Evolutionary conservation across 345 rosid genomes (phyloP).

Genomic region (Brassica carinata): DNA sequence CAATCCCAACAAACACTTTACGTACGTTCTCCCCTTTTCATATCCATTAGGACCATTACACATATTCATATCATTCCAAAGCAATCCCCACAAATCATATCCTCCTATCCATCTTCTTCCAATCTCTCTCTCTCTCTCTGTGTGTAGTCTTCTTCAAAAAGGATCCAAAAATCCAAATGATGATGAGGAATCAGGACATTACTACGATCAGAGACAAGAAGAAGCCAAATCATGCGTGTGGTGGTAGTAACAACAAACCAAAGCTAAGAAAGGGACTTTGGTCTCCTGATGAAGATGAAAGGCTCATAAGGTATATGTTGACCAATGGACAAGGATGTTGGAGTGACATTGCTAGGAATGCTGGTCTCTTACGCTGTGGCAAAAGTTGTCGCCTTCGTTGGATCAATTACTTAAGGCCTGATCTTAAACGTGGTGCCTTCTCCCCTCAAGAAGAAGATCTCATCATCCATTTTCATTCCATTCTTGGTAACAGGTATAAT

Average conservation of each 20-base stretch:
- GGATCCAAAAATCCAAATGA: conserved; percentile 42
- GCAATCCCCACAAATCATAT: conserved; percentile 79
- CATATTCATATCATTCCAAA: conserved; percentile 53
- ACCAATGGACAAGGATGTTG: conserved; percentile 84
- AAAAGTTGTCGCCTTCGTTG: conserved; percentile 89
- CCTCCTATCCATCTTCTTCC: conserved; percentile 57
- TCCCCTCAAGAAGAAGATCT: conserved; percentile 77
- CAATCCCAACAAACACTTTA: conserved; percentile 54
- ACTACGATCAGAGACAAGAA: conserved; percentile 36
- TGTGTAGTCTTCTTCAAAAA: conserved; percentile 43
- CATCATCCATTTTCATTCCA: conserved; percentile 69
- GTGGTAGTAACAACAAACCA: conserved; percentile 32
- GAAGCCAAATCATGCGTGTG: conserved; percentile 25
- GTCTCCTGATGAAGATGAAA: conserved; percentile 90
- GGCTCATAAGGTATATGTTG: conserved; percentile 68
- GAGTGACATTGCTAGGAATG: conserved; percentile 81
- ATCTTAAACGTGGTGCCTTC: conserved; percentile 79
- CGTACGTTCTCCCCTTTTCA: conserved; percentile 8
- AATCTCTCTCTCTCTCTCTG: background rate
- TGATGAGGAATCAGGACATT: conserved; percentile 43
- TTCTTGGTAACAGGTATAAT: conserved; percentile 75
- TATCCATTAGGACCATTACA: background rate
- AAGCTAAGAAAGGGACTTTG: conserved; percentile 78
- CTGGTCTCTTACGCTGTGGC: conserved; percentile 74
- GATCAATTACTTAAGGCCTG: conserved; percentile 82